Percentiles rank a stretch among this genome's conserved stretches.
These are phyloP conservation scores for Cryptococcus depauperatus DNA, from an alignment of 1,284 basidiomycete species.

Conservation along the genomic window DNA sequence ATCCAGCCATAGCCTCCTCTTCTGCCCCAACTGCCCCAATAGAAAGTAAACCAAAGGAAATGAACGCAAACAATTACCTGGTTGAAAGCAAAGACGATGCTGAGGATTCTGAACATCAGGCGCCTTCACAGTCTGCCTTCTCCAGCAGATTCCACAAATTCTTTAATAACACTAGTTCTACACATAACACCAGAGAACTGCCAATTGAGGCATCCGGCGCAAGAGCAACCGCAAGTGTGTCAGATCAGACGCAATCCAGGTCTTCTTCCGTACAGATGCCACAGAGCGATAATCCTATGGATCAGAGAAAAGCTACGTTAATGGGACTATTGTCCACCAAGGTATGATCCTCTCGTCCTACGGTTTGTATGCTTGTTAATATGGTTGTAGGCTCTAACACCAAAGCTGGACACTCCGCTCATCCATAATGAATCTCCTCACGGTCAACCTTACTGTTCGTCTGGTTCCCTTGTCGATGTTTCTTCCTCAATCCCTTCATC, in stretches of 20 bases:
- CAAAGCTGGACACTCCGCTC: background rate
- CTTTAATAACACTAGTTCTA: constrained; percentile 20
- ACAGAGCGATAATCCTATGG: constrained; percentile 6
- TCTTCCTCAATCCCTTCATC: constrained; percentile 1
- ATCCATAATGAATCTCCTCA: background rate
- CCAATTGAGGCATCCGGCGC: no score
- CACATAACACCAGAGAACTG: background rate
- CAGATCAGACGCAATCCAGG: background rate
- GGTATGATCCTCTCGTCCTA: constrained; percentile 8
- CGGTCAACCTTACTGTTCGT: background rate
- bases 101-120: constrained; percentile 12
- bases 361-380: background rate
- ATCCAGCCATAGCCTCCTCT: constrained; percentile 12
- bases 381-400: constrained; percentile 1
- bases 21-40: constrained; percentile 5
- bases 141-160: constrained; percentile 38
- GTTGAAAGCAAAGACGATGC: constrained; percentile 17
- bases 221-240: background rate
- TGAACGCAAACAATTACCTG: constrained; percentile 38
- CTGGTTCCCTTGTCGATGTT: background rate
- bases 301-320: constrained; percentile 33
- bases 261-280: constrained; percentile 1
- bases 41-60: constrained; percentile 24
- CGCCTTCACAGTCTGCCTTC: constrained; percentile 17
- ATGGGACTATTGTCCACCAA: constrained; percentile 36